A percentile compares a stretch with the other conserved stretches of the same genome.
Conservation (phyloP, 768 basidiomycete species). For the Suillus clintonianus region DNA sequence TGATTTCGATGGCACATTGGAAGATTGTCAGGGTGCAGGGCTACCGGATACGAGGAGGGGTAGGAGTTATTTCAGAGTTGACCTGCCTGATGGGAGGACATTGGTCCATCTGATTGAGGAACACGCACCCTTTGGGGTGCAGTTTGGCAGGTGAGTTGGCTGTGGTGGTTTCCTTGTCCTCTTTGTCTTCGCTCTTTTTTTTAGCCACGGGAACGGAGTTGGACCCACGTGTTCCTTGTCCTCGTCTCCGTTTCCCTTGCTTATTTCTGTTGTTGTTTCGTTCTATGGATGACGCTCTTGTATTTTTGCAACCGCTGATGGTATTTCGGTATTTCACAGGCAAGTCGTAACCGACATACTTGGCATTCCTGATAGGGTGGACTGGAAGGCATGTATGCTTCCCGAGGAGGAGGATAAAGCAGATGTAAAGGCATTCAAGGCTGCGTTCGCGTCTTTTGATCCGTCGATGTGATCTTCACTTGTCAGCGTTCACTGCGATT, state of each 20-base stretch:
- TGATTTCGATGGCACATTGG: conserved; percentile 70
- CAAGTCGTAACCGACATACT: conserved; percentile 81
- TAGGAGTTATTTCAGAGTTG: conserved; percentile 85
- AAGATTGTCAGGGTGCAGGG: conserved; percentile 44
- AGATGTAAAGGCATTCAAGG: conserved; percentile 84
- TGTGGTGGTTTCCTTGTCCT: not conserved
- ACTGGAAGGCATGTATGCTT: conserved; percentile 90
- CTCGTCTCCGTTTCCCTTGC: not conserved
- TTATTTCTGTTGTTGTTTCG: not conserved
- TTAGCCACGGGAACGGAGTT: not conserved
- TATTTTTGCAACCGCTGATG: conserved; percentile 1
- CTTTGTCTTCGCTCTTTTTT: not conserved
- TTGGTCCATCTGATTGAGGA: conserved; percentile 86
- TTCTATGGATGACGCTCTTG: not conserved
- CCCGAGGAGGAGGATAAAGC: conserved; percentile 83
- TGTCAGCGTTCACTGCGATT: not conserved
- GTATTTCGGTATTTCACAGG: conserved; percentile 42
- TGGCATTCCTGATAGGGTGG: conserved; percentile 73
- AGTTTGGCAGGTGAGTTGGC: conserved; percentile 84
- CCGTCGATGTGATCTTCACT: conserved; percentile 38
- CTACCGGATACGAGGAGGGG: not conserved
- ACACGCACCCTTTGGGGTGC: conserved; percentile 78
- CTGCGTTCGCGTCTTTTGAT: conserved; percentile 77
- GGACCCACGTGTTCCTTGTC: not conserved
- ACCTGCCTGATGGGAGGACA: conserved; percentile 82